A percentile compares a stretch with the other conserved stretches of the same genome.
Evolutionary conservation across 352 stramenopile genomes (phyloP).

Genomic region (Phytophthora melonis): DNA sequence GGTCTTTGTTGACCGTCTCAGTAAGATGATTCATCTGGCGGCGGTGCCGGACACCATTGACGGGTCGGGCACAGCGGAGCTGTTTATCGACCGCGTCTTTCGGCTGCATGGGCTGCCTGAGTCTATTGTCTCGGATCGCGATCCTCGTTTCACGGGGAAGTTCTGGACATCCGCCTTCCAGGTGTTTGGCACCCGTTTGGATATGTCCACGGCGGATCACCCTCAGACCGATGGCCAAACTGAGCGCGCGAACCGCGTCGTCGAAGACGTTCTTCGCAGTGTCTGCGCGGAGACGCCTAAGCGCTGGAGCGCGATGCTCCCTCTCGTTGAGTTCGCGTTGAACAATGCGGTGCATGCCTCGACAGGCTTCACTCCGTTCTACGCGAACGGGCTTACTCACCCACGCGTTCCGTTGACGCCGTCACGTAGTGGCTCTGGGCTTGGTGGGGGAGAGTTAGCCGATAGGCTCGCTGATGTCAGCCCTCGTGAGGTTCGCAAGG

Average conservation of each 20-base stretch:
- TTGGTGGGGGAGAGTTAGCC: no score
- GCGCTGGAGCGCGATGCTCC: slow-evolving; percentile 33
- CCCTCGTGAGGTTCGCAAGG: not conserved
- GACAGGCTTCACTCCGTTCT: slow-evolving; percentile 19
- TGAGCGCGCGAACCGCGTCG: slow-evolving; percentile 33
- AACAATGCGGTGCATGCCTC: slow-evolving; percentile 27
- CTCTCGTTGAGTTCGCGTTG: slow-evolving; percentile 36
- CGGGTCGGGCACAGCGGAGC: no score
- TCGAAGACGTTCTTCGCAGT: slow-evolving; percentile 29
- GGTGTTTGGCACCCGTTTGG: not conserved
- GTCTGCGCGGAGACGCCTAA: slow-evolving; percentile 19
- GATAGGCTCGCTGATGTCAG: no score
- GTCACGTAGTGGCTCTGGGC: not conserved
- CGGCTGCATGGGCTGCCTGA: no score
- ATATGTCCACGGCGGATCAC: not conserved
- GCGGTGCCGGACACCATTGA: no score
- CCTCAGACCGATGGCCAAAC: not conserved
- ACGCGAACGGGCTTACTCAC: not conserved
- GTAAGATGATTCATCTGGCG: no score
- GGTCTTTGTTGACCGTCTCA: no score
- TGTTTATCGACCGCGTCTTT: no score
- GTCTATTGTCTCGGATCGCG: not conserved
- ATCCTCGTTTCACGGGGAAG: not conserved
- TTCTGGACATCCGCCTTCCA: not conserved
- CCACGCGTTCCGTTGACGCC: slow-evolving; percentile 22